Percentiles rank a stretch among this genome's conserved stretches.
Conservation (phyloP, 352 stramenopile genomes). For the Plasmopara halstedii region DNA sequence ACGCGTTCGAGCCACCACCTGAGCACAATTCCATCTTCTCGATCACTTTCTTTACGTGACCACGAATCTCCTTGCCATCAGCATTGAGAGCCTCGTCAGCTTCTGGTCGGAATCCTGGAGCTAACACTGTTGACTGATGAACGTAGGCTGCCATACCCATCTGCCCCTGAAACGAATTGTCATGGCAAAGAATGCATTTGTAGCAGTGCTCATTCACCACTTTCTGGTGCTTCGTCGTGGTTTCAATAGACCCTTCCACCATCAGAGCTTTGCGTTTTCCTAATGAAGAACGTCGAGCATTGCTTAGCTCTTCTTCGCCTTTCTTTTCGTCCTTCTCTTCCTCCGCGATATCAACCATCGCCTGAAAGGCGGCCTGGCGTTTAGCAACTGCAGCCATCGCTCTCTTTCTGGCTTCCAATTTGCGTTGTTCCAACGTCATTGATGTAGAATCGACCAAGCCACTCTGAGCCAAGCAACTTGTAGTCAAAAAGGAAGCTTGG, state of each 20-base stretch:
- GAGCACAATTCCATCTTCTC: constrained; percentile 84
- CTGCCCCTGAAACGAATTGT: constrained; percentile 66
- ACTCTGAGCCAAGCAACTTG: not conserved
- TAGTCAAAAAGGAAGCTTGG: constrained; percentile 1
- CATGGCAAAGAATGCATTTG: constrained; percentile 84
- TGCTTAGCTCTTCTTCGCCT: constrained; percentile 22
- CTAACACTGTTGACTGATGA: constrained; percentile 81
- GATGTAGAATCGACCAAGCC: constrained; percentile 5
- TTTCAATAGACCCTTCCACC: constrained; percentile 21
- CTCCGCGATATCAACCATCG: constrained; percentile 65
- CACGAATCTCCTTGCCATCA: constrained; percentile 46
- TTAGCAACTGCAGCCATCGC: constrained; percentile 74
- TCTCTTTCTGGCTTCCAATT: constrained; percentile 68
- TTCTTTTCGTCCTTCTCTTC: constrained; percentile 29
- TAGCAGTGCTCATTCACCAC: constrained; percentile 30
- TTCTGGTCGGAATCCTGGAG: constrained; percentile 63
- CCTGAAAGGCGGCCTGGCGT: constrained; percentile 76
- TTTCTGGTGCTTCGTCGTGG: constrained; percentile 43
- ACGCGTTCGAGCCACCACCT: constrained; percentile 29
- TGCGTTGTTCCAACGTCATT: constrained; percentile 65
- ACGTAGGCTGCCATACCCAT: constrained; percentile 83
- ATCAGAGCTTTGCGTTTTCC: constrained; percentile 42
- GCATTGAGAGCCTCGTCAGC: constrained; percentile 47
- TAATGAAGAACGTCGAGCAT: constrained; percentile 10
- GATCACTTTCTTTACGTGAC: constrained; percentile 61